Conservation (phyloP, 129 eudicot genomes). For the Apium graveolens region DNA sequence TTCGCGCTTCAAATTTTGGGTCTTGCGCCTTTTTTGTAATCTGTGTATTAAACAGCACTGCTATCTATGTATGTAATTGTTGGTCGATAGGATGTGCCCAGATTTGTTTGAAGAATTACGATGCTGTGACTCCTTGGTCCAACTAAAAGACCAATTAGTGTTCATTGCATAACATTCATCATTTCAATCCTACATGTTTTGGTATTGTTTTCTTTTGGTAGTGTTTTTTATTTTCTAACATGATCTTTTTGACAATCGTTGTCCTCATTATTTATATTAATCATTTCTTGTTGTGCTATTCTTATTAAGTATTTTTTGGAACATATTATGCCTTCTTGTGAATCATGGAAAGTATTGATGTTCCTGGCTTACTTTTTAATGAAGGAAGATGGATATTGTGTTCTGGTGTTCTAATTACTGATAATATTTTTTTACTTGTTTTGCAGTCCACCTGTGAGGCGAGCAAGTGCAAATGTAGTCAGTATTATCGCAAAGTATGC, state of each 20-base stretch:
- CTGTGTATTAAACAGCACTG: too few relatives aligned
- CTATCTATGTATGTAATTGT: neutral
- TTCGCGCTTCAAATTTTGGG: too few relatives aligned
- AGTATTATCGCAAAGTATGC: slow-evolving; percentile 94
- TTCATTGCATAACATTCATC: too few relatives aligned
- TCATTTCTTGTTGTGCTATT: neutral
- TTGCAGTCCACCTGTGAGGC: slow-evolving; percentile 84
- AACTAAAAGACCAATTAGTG: neutral
- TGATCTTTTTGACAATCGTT: neutral
- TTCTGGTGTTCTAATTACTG: neutral
- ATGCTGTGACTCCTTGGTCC: neutral
- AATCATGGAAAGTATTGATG: neutral
- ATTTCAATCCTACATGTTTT: neutral
- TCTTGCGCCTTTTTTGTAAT: too few relatives aligned
- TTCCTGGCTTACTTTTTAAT: neutral
- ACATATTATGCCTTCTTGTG: neutral
- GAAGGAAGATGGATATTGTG: neutral
- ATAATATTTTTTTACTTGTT: slow-evolving; percentile 8
- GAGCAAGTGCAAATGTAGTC: slow-evolving; percentile 98
- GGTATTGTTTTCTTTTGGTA: neutral
- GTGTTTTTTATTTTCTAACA: neutral
- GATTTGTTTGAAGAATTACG: neutral
- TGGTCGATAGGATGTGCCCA: neutral
- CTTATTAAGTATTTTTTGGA: neutral
- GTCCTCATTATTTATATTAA: neutral